A percentile compares a stretch with the other conserved stretches of the same genome.
Evolutionary conservation across 1,284 basidiomycete species (phyloP).

Genomic region (Naganishia sp.): DNA sequence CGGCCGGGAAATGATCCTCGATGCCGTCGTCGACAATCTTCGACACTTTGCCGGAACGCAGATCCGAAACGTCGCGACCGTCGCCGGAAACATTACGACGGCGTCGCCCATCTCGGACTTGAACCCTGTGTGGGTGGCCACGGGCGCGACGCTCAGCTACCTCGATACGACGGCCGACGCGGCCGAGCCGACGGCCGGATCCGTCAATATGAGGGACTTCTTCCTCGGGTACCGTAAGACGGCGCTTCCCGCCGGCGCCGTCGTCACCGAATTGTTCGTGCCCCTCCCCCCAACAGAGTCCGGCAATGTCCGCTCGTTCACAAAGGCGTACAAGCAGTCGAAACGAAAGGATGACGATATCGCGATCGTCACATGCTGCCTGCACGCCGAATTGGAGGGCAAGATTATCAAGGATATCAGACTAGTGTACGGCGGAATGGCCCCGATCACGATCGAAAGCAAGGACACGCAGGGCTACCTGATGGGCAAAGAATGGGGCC

Average conservation of each 20-base stretch:
- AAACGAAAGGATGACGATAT: constrained; percentile 54
- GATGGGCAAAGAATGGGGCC: constrained; percentile 27
- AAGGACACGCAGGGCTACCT: constrained; percentile 30
- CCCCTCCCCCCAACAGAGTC: constrained; percentile 34
- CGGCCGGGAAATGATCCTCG: constrained; percentile 31
- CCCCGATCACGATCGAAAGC: constrained; percentile 34
- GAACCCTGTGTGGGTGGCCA: constrained; percentile 53
- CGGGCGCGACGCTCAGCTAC: constrained; percentile 37
- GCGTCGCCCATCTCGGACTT: constrained; percentile 52
- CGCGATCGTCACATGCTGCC: constrained; percentile 50
- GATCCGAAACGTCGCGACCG: constrained; percentile 49
- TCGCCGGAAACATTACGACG: constrained; percentile 52
- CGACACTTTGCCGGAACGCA: constrained; percentile 51
- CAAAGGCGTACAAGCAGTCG: constrained; percentile 51
- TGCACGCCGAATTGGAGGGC: constrained; percentile 33
- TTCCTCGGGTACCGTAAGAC: constrained; percentile 53
- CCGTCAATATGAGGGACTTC: constrained; percentile 37
- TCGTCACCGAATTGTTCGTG: constrained; percentile 43
- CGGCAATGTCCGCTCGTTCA: constrained; percentile 12
- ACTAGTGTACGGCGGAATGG: constrained; percentile 52
- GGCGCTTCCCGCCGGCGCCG: constrained; percentile 42
- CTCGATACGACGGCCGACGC: constrained; percentile 36
- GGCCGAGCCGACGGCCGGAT: background rate
- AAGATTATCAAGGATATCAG: constrained; percentile 39
- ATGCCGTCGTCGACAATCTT: constrained; percentile 39